A percentile compares a stretch with the other conserved stretches of the same genome.
Evolutionary conservation across 2,329 filamentous ascomycete species (phyloP).

Genomic region (Byssochlamys sp.): DNA sequence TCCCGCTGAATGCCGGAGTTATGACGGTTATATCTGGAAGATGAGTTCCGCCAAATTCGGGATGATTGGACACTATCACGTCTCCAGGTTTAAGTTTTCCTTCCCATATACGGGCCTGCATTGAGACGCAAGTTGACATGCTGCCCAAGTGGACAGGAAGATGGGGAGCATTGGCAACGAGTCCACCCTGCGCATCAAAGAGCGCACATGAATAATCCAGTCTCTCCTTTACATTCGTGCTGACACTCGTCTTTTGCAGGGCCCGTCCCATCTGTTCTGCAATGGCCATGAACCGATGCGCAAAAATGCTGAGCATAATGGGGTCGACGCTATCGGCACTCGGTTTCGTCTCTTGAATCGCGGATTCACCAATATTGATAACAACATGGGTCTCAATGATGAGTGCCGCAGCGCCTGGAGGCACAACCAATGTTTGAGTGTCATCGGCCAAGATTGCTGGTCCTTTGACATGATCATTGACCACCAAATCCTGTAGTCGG

Average conservation of each 20-base stretch:
- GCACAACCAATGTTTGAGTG: conserved; percentile 72
- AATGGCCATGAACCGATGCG: conserved; percentile 75
- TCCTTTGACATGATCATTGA: conserved; percentile 64
- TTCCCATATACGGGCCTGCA: conserved; percentile 67
- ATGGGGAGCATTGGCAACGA: conserved; percentile 70
- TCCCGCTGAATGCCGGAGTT: conserved; percentile 61
- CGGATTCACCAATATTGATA: conserved; percentile 59
- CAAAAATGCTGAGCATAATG: conserved; percentile 68
- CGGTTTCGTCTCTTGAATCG: conserved; percentile 39
- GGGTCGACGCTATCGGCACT: conserved; percentile 55
- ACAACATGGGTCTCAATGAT: conserved; percentile 75
- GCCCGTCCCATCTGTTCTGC: conserved; percentile 76
- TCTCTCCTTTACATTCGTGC: conserved; percentile 68
- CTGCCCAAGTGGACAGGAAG: conserved; percentile 68
- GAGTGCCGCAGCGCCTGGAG: conserved; percentile 60
- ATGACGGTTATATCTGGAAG: conserved; percentile 68
- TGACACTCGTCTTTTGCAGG: conserved; percentile 69
- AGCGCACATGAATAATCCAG: conserved; percentile 70
- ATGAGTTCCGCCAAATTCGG: conserved; percentile 70
- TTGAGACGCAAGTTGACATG: conserved; percentile 69
- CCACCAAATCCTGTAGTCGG: conserved; percentile 62
- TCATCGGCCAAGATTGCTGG: conserved; percentile 71
- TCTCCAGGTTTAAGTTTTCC: conserved; percentile 67
- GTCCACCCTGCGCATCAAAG: conserved; percentile 60
- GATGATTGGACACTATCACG: conserved; percentile 70